Percentiles rank a stretch among this genome's conserved stretches.
Evolutionary conservation across 495 filamentous ascomycete species (phyloP).

Genomic region (Darksidea phi): DNA sequence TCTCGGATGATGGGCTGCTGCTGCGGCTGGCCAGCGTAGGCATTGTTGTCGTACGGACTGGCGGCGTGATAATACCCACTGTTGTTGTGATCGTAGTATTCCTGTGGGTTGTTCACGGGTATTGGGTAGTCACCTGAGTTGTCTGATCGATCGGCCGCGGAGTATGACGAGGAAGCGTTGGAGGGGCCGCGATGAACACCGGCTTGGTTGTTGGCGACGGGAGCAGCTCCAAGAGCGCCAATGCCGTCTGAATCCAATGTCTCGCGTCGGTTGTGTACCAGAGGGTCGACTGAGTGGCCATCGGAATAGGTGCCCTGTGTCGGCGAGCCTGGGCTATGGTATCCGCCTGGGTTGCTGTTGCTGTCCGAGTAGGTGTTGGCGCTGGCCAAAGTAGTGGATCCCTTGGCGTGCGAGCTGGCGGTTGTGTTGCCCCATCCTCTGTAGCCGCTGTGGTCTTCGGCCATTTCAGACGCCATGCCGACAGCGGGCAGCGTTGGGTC

Average conservation of each 20-base stretch:
- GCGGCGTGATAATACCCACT: slow-evolving; percentile 53
- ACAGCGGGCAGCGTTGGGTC: slow-evolving; percentile 78
- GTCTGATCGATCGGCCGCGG: slow-evolving; percentile 76
- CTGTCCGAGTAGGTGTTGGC: slow-evolving; percentile 74
- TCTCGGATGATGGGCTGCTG: slow-evolving; percentile 87
- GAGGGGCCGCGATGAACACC: slow-evolving; percentile 87
- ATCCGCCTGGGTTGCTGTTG: slow-evolving; percentile 55
- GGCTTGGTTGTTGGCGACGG: slow-evolving; percentile 60
- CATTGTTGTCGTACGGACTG: slow-evolving; percentile 56
- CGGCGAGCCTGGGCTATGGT: slow-evolving; percentile 62
- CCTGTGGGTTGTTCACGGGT: slow-evolving; percentile 49
- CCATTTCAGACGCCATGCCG: slow-evolving; percentile 50
- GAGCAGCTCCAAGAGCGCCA: slow-evolving; percentile 70
- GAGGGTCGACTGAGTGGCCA: slow-evolving; percentile 66
- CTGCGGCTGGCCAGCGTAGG: slow-evolving; percentile 55
- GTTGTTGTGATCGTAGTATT: slow-evolving; percentile 55
- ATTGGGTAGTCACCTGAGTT: slow-evolving; percentile 72
- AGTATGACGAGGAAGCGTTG: slow-evolving; percentile 96
- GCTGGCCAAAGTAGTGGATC: slow-evolving; percentile 84
- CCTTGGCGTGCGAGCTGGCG: slow-evolving; percentile 72
- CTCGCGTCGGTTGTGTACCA: slow-evolving; percentile 57
- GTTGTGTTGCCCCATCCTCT: slow-evolving; percentile 91
- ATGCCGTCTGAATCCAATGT: slow-evolving; percentile 53
- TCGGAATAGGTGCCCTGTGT: slow-evolving; percentile 68
- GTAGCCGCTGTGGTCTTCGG: slow-evolving; percentile 71